Evolutionary conservation across 495 filamentous ascomycete genomes (phyloP).

Genomic region (Penicillium soppii): DNA sequence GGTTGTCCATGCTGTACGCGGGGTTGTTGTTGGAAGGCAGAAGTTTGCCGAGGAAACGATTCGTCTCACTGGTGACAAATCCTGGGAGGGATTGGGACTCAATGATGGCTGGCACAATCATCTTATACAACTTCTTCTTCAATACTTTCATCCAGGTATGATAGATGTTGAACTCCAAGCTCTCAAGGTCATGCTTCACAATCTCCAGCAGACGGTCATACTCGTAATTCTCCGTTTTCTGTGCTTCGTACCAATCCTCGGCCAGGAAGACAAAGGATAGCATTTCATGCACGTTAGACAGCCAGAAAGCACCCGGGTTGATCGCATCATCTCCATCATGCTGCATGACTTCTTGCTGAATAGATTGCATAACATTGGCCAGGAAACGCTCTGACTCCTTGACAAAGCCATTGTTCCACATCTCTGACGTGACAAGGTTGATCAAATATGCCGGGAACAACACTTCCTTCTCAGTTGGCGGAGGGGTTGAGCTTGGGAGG

Average conservation of each 20-base stretch:
- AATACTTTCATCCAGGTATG: slow-evolving; percentile 99
- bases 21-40: slow-evolving; percentile 82
- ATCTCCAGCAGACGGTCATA: slow-evolving; percentile 98
- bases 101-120: slow-evolving; percentile 99
- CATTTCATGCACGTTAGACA: slow-evolving; percentile 99
- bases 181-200: slow-evolving; percentile 98
- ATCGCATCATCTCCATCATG: slow-evolving; percentile 96
- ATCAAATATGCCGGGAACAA: slow-evolving; percentile 98
- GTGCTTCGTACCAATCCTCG: slow-evolving; percentile 98
- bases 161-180: slow-evolving; percentile 99
- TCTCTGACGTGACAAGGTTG: slow-evolving; percentile 98
- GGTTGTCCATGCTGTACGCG: slow-evolving; percentile 98
- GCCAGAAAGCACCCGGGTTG: slow-evolving; percentile 97
- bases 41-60: slow-evolving; percentile 95
- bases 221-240: slow-evolving; percentile 99
- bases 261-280: slow-evolving; percentile 98
- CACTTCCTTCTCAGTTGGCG: slow-evolving; percentile 96
- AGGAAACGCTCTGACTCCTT: slow-evolving; percentile 99
- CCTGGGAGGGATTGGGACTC: slow-evolving; percentile 97
- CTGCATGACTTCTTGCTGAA: slow-evolving; percentile 99
- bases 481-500: slow-evolving; percentile 74
- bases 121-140: slow-evolving; percentile 98
- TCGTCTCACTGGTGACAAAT: slow-evolving; percentile 98
- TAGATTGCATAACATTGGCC: slow-evolving; percentile 98
- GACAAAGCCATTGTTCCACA: slow-evolving; percentile 99